Evolutionary conservation across 352 stramenopile species (phyloP).

Genomic region (Thalassiosira livingstoniorum): DNA sequence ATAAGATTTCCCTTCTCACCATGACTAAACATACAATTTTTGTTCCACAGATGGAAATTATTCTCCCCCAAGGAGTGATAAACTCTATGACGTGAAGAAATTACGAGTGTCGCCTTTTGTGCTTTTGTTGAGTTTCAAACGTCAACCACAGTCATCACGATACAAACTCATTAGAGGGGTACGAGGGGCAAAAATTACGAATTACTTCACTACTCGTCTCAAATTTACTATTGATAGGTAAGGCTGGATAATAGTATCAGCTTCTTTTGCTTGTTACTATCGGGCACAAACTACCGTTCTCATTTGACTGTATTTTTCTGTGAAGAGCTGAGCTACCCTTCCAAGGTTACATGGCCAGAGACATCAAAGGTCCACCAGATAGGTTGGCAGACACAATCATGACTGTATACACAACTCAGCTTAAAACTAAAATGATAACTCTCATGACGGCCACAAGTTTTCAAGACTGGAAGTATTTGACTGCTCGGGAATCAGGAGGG

Average conservation of each 20-base stretch:
- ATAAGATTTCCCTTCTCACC: not conserved
- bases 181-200: slow-evolving; percentile 74
- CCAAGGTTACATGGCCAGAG: slow-evolving; percentile 66
- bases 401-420: slow-evolving; percentile 69
- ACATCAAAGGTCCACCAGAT: slow-evolving; percentile 82
- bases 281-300: not conserved
- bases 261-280: too few species aligned
- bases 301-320: slow-evolving; percentile 50
- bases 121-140: slow-evolving; percentile 82
- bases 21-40: not conserved
- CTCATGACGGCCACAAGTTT: slow-evolving; percentile 82
- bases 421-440: slow-evolving; percentile 86
- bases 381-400: slow-evolving; percentile 79
- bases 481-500: slow-evolving; percentile 74
- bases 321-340: slow-evolving; percentile 77
- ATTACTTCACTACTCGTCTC: slow-evolving; percentile 83
- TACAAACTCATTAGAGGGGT: slow-evolving; percentile 70
- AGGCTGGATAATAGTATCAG: not conserved
- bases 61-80: slow-evolving; percentile 76
- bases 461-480: slow-evolving; percentile 85
- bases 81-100: slow-evolving; percentile 79
- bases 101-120: slow-evolving; percentile 81
- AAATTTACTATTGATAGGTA: slow-evolving; percentile 48
- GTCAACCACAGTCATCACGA: slow-evolving; percentile 71
- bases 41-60: slow-evolving; percentile 67